These are phyloP conservation scores for Huntiella abstrusa DNA, from an alignment of 2,329 filamentous ascomycete species.

Conservation along the genomic window DNA sequence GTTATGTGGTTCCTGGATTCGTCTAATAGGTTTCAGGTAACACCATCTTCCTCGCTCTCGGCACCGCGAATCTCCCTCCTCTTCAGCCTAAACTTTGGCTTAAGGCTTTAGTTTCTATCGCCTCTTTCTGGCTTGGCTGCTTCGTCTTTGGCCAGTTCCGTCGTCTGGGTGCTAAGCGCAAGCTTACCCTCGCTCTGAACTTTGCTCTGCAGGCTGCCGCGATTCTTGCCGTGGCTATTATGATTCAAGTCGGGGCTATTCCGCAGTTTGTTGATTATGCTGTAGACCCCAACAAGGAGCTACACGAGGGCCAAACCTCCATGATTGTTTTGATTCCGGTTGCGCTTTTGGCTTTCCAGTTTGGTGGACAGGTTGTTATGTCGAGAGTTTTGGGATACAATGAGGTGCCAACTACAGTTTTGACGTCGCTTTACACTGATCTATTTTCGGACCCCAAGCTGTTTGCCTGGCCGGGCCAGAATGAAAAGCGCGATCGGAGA, in stretches of 20 bases:
- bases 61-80: slow-evolving; percentile 31
- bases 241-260: slow-evolving; percentile 28
- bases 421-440: slow-evolving; percentile 36
- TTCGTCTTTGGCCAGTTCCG: slow-evolving; percentile 24
- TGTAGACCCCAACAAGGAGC: slow-evolving; percentile 4
- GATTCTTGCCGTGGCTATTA: slow-evolving; percentile 32
- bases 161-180: slow-evolving; percentile 19
- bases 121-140: slow-evolving; percentile 33
- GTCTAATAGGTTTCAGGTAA: slow-evolving; percentile 24
- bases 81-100: slow-evolving; percentile 33
- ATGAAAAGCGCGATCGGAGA: slow-evolving; percentile 31
- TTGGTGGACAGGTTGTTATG: slow-evolving; percentile 32
- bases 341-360: slow-evolving; percentile 32
- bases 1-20: background rate
- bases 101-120: slow-evolving; percentile 29
- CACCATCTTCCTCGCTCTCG: slow-evolving; percentile 43
- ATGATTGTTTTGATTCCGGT: slow-evolving; percentile 27
- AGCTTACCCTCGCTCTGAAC: slow-evolving; percentile 26
- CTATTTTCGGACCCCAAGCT: slow-evolving; percentile 30
- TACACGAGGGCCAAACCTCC: slow-evolving; percentile 15
- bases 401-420: slow-evolving; percentile 34
- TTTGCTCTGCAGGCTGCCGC: slow-evolving; percentile 33
- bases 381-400: slow-evolving; percentile 30
- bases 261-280: slow-evolving; percentile 18
- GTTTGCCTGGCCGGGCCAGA: slow-evolving; percentile 22